Base-by-base conservation (phyloP, 192 early-diverging fungal species). In the Podila clonocystis region DNA sequence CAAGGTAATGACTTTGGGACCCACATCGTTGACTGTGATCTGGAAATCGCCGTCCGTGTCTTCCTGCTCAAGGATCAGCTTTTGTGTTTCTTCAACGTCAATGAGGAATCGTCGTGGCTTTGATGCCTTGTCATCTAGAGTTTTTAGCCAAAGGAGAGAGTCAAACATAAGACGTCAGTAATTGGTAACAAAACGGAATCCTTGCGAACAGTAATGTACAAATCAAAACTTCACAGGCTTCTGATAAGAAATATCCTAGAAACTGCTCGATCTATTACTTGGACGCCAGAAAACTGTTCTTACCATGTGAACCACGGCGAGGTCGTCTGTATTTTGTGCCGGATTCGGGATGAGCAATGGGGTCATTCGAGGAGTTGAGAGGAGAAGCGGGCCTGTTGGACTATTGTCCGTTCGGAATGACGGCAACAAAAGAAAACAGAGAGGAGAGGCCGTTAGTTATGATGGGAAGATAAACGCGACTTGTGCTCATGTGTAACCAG, bases 1-100 rank as follows among this genome's bases (percentile, higher is more conserved):
- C 31, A 99, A 84, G 19, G 88, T 85, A 69, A 99, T 91, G 11
- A 92, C 85, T 76, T 98, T 99, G 34, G 97, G 97, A 0, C 97
- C 97, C 17, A 83, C 67, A 83, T 99, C 97, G 64, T 94, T 89
- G 33, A 99, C 86, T 3, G 97, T 99, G 62, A 99, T 98, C 75
- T 98, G 97, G 74, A 88, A 93, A 70, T 99, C 95, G 30, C 94
- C 94, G 84, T 98, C 93, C 0, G 97, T 97, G 77, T 99, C 97
- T 79, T 99, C 97, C 70, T 99, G 97, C 64, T 86, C 91, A 34
- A 99, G 84, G 9, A 99, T 87, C 34, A 82, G 69, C 62, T 91
- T 87, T 50, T 94, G 91, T 4, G 95, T 95, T 62, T 90, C 90
- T 50, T 90, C 91, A 1, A 98, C 96, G 62, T 98, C 93, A 57